Conservation (phyloP, 2,329 filamentous ascomycete species). For the Microcera coccophila region DNA sequence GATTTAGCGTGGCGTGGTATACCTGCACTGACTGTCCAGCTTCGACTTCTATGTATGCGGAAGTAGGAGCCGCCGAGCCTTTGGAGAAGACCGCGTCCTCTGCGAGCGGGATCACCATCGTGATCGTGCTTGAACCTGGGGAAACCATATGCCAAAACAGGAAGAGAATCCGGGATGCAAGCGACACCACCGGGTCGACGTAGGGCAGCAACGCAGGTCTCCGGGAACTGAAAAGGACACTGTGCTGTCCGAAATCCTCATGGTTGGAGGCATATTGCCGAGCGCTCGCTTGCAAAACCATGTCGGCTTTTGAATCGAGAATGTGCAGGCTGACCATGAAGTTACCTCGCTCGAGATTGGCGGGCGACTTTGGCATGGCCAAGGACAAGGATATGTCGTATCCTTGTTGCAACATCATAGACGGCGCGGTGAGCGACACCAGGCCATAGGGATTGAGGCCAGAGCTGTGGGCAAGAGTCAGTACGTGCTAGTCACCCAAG, state of each 20-base stretch:
- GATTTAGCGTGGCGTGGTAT: conserved; percentile 63
- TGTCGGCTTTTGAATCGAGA: conserved; percentile 42
- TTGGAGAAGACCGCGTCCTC: conserved; percentile 64
- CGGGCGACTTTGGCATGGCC: conserved; percentile 70
- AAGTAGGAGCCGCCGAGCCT: conserved; percentile 39
- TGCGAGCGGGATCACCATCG: conserved; percentile 65
- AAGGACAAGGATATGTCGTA: conserved; percentile 82
- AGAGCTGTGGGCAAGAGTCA: conserved; percentile 33
- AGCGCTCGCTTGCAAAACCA: conserved; percentile 24
- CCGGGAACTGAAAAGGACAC: conserved; percentile 59
- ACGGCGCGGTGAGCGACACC: conserved; percentile 41
- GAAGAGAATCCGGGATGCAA: conserved; percentile 56
- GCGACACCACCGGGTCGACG: conserved; percentile 63
- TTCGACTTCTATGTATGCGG: conserved; percentile 61
- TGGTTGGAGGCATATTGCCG: conserved; percentile 29
- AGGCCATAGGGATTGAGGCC: conserved; percentile 52
- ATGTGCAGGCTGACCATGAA: conserved; percentile 88
- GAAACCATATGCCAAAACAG: conserved; percentile 68
- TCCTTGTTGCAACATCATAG: conserved; percentile 66
- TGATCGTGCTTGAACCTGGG: conserved; percentile 59
- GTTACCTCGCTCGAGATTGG: conserved; percentile 76
- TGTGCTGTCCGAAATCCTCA: conserved; percentile 33
- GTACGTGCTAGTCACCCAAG: neutral
- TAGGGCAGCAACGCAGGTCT: conserved; percentile 80
- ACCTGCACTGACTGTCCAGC: conserved; percentile 68